These are phyloP conservation scores for Crithidia brevicula DNA, from an alignment of 208 protist species.

Conservation along the genomic window DNA sequence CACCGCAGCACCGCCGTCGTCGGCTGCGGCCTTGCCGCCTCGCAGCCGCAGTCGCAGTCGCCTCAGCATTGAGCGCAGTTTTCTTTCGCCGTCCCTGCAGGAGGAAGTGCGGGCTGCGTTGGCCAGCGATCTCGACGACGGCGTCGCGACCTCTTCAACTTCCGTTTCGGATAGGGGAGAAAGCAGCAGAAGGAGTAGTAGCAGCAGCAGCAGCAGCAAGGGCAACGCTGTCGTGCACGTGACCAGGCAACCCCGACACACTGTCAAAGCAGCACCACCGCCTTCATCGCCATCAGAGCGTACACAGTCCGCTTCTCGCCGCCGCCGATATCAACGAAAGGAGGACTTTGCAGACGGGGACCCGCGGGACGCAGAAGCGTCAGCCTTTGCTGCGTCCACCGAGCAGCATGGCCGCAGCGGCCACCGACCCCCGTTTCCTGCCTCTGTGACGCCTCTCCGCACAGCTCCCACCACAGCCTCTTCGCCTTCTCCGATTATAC, in stretches of 20 bases:
- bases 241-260: too few relatives aligned
- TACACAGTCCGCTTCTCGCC: too few relatives aligned
- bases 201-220: background rate
- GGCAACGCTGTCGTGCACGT: too few relatives aligned
- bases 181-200: background rate
- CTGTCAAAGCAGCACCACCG: background rate
- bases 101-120: conserved; percentile 22
- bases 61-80: conserved; percentile 18
- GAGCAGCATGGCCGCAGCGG: background rate
- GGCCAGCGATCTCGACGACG: conserved; percentile 15
- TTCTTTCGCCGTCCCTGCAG: conserved; percentile 20
- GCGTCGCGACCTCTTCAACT: background rate
- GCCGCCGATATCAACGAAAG: conserved; percentile 17
- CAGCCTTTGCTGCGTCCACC: too few relatives aligned
- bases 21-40: too few relatives aligned
- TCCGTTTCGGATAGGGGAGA: background rate
- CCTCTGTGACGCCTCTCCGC: conserved; percentile 8
- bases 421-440: background rate
- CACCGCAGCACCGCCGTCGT: background rate
- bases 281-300: too few relatives aligned
- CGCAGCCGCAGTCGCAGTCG: conserved; percentile 14
- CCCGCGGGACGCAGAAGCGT: background rate
- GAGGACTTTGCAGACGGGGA: background rate
- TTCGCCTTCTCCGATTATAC: conserved; percentile 2
- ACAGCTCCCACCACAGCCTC: conserved; percentile 9